These are phyloP conservation scores for Trichosporon sp. DNA, from an alignment of 1,284 basidiomycete species.

Conservation along the genomic window DNA sequence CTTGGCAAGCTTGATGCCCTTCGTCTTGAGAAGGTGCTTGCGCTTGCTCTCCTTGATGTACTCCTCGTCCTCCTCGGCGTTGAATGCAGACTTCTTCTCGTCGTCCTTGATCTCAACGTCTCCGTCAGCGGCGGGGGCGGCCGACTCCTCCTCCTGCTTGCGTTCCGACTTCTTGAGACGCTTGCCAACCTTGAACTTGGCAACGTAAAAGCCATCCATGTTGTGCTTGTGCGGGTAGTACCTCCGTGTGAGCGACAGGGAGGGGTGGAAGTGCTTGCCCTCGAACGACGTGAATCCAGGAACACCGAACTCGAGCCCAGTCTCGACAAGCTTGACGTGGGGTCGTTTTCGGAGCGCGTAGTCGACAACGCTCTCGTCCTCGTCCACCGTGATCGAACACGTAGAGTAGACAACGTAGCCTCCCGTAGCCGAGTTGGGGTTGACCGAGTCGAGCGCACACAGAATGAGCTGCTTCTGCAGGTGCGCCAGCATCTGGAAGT, in stretches of 20 bases:
- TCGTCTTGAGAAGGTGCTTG: constrained; percentile 48
- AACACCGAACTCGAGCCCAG: constrained; percentile 86
- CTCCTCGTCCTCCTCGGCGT: constrained; percentile 45
- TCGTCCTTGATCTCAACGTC: constrained; percentile 5
- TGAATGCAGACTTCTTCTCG: constrained; percentile 34
- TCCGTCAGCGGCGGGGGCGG: constrained; percentile 30
- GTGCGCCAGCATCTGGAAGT: constrained; percentile 90
- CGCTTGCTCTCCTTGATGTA: constrained; percentile 48
- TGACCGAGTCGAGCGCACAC: constrained; percentile 95
- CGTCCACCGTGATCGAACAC: constrained; percentile 95
- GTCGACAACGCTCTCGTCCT: constrained; percentile 97
- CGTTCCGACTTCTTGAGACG: constrained; percentile 56
- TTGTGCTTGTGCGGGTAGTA: constrained; percentile 50
- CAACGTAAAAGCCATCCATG: constrained; percentile 97
- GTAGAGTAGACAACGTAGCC: constrained; percentile 97
- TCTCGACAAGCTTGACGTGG: constrained; percentile 89
- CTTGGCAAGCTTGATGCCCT: constrained; percentile 49
- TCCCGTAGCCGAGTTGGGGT: constrained; percentile 80
- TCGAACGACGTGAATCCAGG: constrained; percentile 87
- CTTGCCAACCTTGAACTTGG: constrained; percentile 91
- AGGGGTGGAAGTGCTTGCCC: constrained; percentile 79
- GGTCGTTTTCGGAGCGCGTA: constrained; percentile 96
- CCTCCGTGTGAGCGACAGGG: constrained; percentile 73
- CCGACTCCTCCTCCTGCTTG: constrained; percentile 42
- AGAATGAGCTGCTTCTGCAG: constrained; percentile 98